phyloP scores from a whole-genome alignment of 148 eudicot genomes.

The Chenopodium formosanum region DNA sequence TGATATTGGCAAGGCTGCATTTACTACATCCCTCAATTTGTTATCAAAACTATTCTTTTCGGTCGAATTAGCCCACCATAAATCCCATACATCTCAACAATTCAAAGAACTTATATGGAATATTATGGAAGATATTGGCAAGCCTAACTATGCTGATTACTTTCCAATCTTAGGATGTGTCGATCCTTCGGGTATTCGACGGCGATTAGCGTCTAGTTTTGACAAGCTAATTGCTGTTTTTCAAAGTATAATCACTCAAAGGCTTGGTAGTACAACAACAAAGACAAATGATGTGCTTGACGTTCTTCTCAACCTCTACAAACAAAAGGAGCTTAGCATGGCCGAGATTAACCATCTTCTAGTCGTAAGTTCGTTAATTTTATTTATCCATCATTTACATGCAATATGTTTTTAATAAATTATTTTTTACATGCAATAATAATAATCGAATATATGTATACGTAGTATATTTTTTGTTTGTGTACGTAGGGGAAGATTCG shows the following conservation, averaged over 20 bases:
- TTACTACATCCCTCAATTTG: slow-evolving; percentile 19
- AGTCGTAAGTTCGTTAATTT: slow-evolving; percentile 14
- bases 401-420: too few species aligned
- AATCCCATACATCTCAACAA: slow-evolving; percentile 14
- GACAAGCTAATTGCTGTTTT: slow-evolving; percentile 50
- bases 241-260: slow-evolving; percentile 25
- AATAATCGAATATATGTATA: too few species aligned
- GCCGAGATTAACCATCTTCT: slow-evolving; percentile 27
- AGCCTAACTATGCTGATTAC: slow-evolving; percentile 46
- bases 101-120: slow-evolving; percentile 24
- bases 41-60: slow-evolving; percentile 21
- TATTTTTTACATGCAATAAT: too few species aligned
- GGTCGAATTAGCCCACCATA: slow-evolving; percentile 18
- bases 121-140: slow-evolving; percentile 36
- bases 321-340: slow-evolving; percentile 12
- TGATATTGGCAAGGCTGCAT: slow-evolving; percentile 27
- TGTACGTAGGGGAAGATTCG: too few species aligned
- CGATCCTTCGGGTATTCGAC: slow-evolving; percentile 48
- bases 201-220: slow-evolving; percentile 38
- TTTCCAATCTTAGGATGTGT: slow-evolving; percentile 39
- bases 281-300: slow-evolving; percentile 21
- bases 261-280: background rate
- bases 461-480: too few species aligned
- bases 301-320: slow-evolving; percentile 16
- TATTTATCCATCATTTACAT: background rate